Evolutionary conservation across 345 rosid species (phyloP).

Genomic region (Capsella bursapastoris): DNA sequence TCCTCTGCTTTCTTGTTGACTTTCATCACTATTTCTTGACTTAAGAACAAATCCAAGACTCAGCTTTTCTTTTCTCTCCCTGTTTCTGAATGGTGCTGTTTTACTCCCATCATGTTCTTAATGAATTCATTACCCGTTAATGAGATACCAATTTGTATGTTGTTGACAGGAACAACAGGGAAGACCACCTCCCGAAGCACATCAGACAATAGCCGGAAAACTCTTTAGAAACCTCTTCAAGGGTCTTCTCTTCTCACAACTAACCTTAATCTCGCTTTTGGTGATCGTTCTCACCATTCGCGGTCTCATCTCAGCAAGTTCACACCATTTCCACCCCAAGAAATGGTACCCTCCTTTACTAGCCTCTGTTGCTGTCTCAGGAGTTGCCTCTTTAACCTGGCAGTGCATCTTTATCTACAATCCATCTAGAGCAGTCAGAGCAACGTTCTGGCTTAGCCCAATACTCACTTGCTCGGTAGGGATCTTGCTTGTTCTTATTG

Average conservation of each 20-base stretch:
- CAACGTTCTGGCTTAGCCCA: constrained; percentile 76
- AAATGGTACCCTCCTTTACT: constrained; percentile 84
- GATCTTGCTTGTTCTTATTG: constrained; percentile 54
- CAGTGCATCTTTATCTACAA: constrained; percentile 53
- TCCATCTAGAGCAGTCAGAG: constrained; percentile 60
- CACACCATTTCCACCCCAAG: constrained; percentile 64
- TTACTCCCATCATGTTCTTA: background rate
- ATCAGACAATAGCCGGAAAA: constrained; percentile 49
- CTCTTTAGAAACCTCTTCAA: constrained; percentile 56
- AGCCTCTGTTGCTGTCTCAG: constrained; percentile 59
- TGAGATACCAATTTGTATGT: constrained; percentile 5
- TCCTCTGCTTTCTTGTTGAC: constrained; percentile 21
- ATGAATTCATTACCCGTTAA: background rate
- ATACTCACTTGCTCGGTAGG: constrained; percentile 64
- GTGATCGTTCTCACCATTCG: constrained; percentile 63
- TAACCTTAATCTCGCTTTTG: constrained; percentile 56
- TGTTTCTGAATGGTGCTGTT: constrained; percentile 20
- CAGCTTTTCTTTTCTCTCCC: background rate
- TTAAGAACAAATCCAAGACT: background rate
- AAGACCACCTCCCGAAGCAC: constrained; percentile 18
- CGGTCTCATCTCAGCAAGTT: constrained; percentile 54
- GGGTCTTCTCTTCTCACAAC: constrained; percentile 62
- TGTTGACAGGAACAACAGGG: constrained; percentile 57
- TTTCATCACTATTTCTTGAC: background rate
- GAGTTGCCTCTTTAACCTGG: constrained; percentile 57